A percentile compares a stretch with the other conserved stretches of the same genome.
These are phyloP conservation scores for Beauveria bassiana DNA, from an alignment of 2,329 filamentous ascomycete species.

Conservation along the genomic window DNA sequence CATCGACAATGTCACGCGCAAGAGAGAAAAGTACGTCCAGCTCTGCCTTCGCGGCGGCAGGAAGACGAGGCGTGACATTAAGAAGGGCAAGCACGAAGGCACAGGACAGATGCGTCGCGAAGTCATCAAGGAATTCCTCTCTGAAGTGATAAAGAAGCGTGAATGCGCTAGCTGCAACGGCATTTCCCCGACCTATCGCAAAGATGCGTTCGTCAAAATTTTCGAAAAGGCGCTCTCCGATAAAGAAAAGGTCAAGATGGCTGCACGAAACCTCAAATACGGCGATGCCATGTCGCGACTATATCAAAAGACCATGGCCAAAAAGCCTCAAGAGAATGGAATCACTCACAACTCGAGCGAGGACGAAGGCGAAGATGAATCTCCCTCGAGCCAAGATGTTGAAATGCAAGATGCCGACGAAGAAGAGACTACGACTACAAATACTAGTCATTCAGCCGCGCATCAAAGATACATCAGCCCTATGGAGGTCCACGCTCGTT, in stretches of 20 bases:
- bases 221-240: slow-evolving; percentile 72
- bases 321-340: slow-evolving; percentile 23
- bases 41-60: slow-evolving; percentile 57
- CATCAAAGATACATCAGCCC: slow-evolving; percentile 73
- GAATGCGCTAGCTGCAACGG: slow-evolving; percentile 61
- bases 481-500: slow-evolving; percentile 71
- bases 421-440: slow-evolving; percentile 25
- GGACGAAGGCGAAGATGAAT: slow-evolving; percentile 41
- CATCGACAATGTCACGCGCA: slow-evolving; percentile 45
- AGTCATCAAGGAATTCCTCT: slow-evolving; percentile 75
- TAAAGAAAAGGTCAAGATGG: slow-evolving; percentile 74
- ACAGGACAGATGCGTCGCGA: slow-evolving; percentile 67
- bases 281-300: slow-evolving; percentile 58
- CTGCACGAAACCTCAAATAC: slow-evolving; percentile 56
- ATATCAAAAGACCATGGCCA: slow-evolving; percentile 23
- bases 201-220: slow-evolving; percentile 87
- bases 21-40: slow-evolving; percentile 61
- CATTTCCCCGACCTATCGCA: slow-evolving; percentile 75
- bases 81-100: slow-evolving; percentile 72
- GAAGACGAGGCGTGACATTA: slow-evolving; percentile 38
- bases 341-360: slow-evolving; percentile 17
- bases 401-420: slow-evolving; percentile 26
- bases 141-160: slow-evolving; percentile 59
- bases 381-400: slow-evolving; percentile 17
- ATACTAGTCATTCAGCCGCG: background rate